phyloP scores from a whole-genome alignment of 202 grass and related monocot species.

The Panicum virgatum region DNA sequence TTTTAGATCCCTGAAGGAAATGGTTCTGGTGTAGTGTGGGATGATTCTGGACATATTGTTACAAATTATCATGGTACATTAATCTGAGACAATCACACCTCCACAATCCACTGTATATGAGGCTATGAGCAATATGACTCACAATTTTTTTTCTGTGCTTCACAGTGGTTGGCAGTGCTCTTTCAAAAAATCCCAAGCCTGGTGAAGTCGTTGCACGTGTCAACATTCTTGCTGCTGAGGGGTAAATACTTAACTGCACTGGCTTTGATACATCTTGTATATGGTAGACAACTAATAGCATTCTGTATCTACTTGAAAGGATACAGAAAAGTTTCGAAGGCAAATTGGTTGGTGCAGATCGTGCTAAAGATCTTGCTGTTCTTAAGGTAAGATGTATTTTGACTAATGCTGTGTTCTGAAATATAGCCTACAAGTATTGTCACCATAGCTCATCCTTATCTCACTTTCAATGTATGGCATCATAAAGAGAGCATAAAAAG shows the following conservation, averaged over 20 bases:
- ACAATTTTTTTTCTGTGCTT: not conserved
- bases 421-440: not conserved
- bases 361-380: conserved; percentile 87
- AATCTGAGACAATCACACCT: conserved; percentile 5
- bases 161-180: conserved; percentile 91
- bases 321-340: conserved; percentile 97
- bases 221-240: conserved; percentile 89
- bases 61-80: conserved; percentile 98
- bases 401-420: conserved; percentile 5
- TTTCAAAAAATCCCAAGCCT: conserved; percentile 76
- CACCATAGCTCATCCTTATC: not conserved
- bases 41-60: conserved; percentile 83
- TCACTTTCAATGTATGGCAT: not conserved
- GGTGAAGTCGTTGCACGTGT: conserved; percentile 93
- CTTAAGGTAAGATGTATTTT: conserved; percentile 65
- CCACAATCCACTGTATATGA: not conserved
- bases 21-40: conserved; percentile 98
- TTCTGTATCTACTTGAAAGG: conserved; percentile 51
- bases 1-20: conserved; percentile 97
- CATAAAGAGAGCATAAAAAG: not conserved
- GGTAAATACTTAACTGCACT: conserved; percentile 50
- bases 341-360: conserved; percentile 87
- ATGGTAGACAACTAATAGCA: conserved; percentile 29
- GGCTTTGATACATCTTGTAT: conserved; percentile 20
- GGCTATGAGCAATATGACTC: conserved; percentile 7